Base-by-base conservation (phyloP, 2,329 filamentous ascomycete species). In the Alternaria arbusti region DNA sequence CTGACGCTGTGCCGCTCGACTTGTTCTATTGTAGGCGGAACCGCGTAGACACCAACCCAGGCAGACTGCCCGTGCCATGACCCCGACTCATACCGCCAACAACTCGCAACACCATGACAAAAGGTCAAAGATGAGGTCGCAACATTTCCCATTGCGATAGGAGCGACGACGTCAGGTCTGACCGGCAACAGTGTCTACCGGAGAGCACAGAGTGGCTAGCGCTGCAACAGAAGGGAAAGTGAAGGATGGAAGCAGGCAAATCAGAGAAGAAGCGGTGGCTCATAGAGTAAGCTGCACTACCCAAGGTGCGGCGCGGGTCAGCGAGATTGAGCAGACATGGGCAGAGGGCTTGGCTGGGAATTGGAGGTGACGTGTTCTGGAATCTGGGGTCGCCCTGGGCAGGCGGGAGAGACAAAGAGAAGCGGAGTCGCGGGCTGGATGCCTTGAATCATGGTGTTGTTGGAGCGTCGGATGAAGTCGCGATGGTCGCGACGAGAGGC, bases 291-390 rank as follows among this genome's bases (percentile, higher is more conserved):
- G 61, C 62, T n/a, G 40, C 13, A 46, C 30, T n/a, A 17, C 40
- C 22, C 54, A 56, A 40, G 43, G 51, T 62, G 62, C 60, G 58
- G 67, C 65, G 36, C 61, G 51, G 66, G 66, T 66, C 56, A 62
- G 63, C 56, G 36, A 47, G 44, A 55, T 50, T 54, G 57, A 54
- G 49, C 7, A 54, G 28, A 54, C 30, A 56, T 54, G 47, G 54
- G 51, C 49, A 32, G 40, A 58, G 52, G 54, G n/a, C 61, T 61
- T 58, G 66, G 61, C 61, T 36, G 49, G 57, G 25, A 57, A 46
- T 9, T 36, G 55, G 57, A 56, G 50, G 44, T 57, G 47, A 63
- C 36, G 54, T 50, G 44, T 57, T 60, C 36, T 43, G 45, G 40
- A 54, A 17, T 58, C 58, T 57, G 61, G 61, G 57, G 56, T 30